Evolutionary conservation across 2,329 filamentous ascomycete genomes (phyloP).

Genomic region (Colletotrichum orchidophilum): DNA sequence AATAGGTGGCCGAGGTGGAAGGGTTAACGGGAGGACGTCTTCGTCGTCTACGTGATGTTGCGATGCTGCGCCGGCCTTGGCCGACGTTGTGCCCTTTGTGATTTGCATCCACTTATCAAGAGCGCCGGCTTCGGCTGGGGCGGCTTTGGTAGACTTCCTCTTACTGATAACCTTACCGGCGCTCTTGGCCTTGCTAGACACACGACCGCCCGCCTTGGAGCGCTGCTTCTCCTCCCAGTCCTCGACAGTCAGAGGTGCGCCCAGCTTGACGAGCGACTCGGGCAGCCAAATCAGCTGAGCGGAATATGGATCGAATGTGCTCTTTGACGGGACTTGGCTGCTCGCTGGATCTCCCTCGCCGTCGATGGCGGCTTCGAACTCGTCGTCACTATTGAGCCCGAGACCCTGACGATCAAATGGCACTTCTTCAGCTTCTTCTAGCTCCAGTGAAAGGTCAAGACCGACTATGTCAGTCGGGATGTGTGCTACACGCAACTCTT

Average conservation of each 20-base stretch:
- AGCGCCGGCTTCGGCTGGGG: constrained; percentile 40
- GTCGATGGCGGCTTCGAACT: constrained; percentile 57
- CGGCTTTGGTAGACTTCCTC: constrained; percentile 36
- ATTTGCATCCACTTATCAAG: constrained; percentile 53
- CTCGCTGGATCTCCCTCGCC: constrained; percentile 36
- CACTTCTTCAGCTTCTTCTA: constrained; percentile 62
- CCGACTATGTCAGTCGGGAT: constrained; percentile 80
- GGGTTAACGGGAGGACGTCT: neutral
- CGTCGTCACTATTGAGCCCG: constrained; percentile 74
- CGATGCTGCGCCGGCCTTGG: neutral
- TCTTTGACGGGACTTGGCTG: constrained; percentile 38
- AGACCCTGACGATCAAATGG: constrained; percentile 61
- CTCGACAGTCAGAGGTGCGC: constrained; percentile 34
- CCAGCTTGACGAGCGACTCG: constrained; percentile 41
- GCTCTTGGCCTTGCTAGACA: constrained; percentile 35
- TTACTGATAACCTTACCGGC: neutral
- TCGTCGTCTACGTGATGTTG: neutral
- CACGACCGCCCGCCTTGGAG: constrained; percentile 38
- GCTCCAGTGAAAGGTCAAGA: constrained; percentile 78
- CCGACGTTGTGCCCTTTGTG: constrained; percentile 45
- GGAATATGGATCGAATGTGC: constrained; percentile 71
- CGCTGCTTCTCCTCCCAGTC: constrained; percentile 41
- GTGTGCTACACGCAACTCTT: constrained; percentile 83
- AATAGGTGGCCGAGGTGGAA: neutral
- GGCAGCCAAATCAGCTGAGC: constrained; percentile 59